Evolutionary conservation across 371 early-diverging fungal species (phyloP), one percentile per base, ranked within the genome.

Genomic region (Lichtheimia ramosa): DNA sequence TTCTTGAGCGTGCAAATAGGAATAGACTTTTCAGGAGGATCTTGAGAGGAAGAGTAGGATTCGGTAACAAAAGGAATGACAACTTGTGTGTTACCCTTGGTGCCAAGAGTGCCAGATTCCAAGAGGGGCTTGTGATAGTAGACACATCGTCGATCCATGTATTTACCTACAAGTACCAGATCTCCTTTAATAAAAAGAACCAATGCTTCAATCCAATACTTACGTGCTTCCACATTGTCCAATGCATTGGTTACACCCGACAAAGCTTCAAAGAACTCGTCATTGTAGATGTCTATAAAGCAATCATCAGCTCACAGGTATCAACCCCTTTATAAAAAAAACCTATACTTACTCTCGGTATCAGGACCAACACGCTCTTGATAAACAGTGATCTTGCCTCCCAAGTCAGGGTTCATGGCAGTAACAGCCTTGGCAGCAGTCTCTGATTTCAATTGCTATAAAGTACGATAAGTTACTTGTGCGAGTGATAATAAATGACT

Each of bases 1-100:
- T 97, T 98, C 87, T 98, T 97, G 56, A 99, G 87, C 3, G 99
- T 99, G 86, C 99, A 99, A 64, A 97, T 93, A 40, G 99, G 99
- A 62, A 99, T 98, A 23, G 95, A 89, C 77, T 96, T 98, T 77
- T 99, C 99, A 34, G 98, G 99, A 0, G 99, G 99, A 76, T 99
- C 99, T 67, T 93, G 92, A 46, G 97, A 96, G 8, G 96, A 96
- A 3, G 96, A 95, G 84, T 99, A 99, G 40, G 98, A 96, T 82
- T 99, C 99, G 25, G 99, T 99, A 66, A 96, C 67, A 74, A 83
- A 82, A 3, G 99, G 99, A 54, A 99, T 74, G 7, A 99, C 92
- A 10, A 98, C 94, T 79, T 99, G 99, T 13, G 98, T 98, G 84
- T 99, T 99, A 61, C 99, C 99, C 86, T 99, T 99, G 51, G 99